Conservation (phyloP, 176 grass and related monocot species). For the Phoenix roebelenii region DNA sequence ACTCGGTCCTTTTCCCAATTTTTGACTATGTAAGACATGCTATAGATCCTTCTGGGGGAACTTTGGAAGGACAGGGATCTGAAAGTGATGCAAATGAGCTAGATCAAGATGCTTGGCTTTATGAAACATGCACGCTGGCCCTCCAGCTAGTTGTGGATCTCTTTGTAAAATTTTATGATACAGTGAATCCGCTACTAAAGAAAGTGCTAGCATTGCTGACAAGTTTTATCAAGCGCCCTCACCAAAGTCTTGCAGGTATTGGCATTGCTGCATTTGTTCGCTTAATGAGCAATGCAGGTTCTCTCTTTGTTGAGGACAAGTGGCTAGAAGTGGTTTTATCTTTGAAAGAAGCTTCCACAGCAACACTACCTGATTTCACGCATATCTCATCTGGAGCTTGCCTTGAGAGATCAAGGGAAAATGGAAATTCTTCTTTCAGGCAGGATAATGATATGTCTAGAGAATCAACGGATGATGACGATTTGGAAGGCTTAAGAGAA, state of each 20-base stretch:
- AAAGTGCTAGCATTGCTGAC: slow-evolving; percentile 89
- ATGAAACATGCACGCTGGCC: slow-evolving; percentile 94
- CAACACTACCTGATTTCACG: slow-evolving; percentile 88
- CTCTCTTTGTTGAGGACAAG: slow-evolving; percentile 83
- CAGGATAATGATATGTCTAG: slow-evolving; percentile 40
- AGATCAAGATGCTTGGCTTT: slow-evolving; percentile 98
- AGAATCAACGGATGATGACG: slow-evolving; percentile 46
- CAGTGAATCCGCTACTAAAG: slow-evolving; percentile 78
- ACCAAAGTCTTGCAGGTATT: slow-evolving; percentile 98
- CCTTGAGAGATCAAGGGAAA: slow-evolving; percentile 49
- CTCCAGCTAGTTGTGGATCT: slow-evolving; percentile 99
- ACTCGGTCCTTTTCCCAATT: slow-evolving; percentile 98
- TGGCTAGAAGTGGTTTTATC: slow-evolving; percentile 80
- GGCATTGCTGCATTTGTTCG: slow-evolving; percentile 97
- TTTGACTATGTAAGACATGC: slow-evolving; percentile 99
- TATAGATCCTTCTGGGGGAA: slow-evolving; percentile 73
- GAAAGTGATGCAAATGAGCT: slow-evolving; percentile 60
- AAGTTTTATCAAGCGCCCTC: slow-evolving; percentile 94
- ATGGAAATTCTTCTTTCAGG: slow-evolving; percentile 41
- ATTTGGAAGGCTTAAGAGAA: slow-evolving; percentile 53
- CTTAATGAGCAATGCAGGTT: slow-evolving; percentile 93
- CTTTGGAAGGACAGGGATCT: slow-evolving; percentile 47
- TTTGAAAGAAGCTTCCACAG: slow-evolving; percentile 80
- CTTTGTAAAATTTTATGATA: slow-evolving; percentile 97
- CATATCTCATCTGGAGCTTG: slow-evolving; percentile 74